These are phyloP conservation scores for Aspergillus floridensis DNA, from an alignment of 2,329 filamentous ascomycete genomes.

Conservation along the genomic window DNA sequence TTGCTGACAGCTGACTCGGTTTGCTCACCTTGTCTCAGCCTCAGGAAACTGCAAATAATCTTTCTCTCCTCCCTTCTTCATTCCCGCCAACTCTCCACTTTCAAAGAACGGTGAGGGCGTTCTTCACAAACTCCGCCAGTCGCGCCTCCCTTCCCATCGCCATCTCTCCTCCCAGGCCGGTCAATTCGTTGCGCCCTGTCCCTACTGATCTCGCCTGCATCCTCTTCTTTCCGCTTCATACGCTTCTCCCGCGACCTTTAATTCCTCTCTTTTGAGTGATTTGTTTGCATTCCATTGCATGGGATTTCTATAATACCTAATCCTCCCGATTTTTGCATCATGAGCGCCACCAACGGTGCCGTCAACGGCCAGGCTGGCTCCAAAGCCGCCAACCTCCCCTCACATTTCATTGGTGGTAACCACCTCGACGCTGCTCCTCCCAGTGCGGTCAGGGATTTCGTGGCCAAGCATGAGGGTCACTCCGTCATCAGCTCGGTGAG, in stretches of 20 bases:
- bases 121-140: neutral
- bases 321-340: conserved; percentile 29
- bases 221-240: conserved; percentile 5
- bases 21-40: conserved; percentile 4
- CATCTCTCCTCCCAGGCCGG: conserved; percentile 1
- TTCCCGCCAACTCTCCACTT: neutral
- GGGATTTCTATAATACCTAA: conserved; percentile 28
- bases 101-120: conserved; percentile 1
- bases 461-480: conserved; percentile 83
- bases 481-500: conserved; percentile 97
- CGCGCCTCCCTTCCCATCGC: conserved; percentile 2
- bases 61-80: neutral
- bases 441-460: conserved; percentile 94
- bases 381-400: conserved; percentile 75
- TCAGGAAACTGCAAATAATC: neutral
- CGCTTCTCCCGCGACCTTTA: neutral
- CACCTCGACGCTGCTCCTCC: conserved; percentile 75
- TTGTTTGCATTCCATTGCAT: conserved; percentile 20
- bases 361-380: conserved; percentile 58
- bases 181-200: conserved; percentile 1
- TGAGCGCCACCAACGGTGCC: conserved; percentile 39
- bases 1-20: conserved; percentile 3
- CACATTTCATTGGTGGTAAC: conserved; percentile 97
- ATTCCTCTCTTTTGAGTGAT: conserved; percentile 4
- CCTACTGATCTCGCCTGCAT: neutral